Evolutionary conservation across 169 alveolate species (phyloP), one percentile per base, ranked within the genome.

Genomic region (Fabrea salina): DNA sequence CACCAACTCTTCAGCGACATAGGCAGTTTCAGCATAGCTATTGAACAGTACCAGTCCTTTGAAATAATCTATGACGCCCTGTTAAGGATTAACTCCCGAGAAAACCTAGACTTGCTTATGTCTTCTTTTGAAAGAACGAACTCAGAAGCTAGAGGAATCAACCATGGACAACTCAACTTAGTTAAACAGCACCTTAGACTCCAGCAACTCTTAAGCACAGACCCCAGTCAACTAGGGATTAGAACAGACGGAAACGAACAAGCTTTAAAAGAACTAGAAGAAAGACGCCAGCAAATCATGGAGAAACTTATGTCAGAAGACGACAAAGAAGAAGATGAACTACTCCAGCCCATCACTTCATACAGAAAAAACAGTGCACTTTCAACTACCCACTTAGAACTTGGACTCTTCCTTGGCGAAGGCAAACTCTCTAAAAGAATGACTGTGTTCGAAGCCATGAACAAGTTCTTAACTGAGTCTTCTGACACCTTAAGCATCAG

Each of bases 211-310:
- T 68, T 68, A 7, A 8, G 19, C 11, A 19, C 67, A 19, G 61
- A 68, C 44, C 30, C 44, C 22, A 35, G 25, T 11, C 64, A 68
- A 47, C n/a, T 19, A 44, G 78, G 78, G 1, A 68, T 68, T 43
- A 37, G 61, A 22, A 16, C 43, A 43, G 61, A 68, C n/a, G 78
- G 61, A 13, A 40, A 37, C 35, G 78, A 68, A 2, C 44, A 68
- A 13, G 7, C 44, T 8, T 7, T 68, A 8, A 37, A 44, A 19
- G 78, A 16, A n/a, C 11, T 68, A 16, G 35, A 32, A 41, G 59
- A n/a, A 67, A 32, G 64, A 37, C 7, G 75, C 50, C 50, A 16
- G 4, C 35, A 56, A 56, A 27, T 8, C 56, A 50, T 33, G 71
- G 43, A 25, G 7, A 54, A 25, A 50, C 53, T 43, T 56, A 25